Percentiles rank a stretch among this genome's conserved stretches.
Evolutionary conservation across 176 grass and related monocot species (phyloP).

Genomic region (Triticum monococcum): DNA sequence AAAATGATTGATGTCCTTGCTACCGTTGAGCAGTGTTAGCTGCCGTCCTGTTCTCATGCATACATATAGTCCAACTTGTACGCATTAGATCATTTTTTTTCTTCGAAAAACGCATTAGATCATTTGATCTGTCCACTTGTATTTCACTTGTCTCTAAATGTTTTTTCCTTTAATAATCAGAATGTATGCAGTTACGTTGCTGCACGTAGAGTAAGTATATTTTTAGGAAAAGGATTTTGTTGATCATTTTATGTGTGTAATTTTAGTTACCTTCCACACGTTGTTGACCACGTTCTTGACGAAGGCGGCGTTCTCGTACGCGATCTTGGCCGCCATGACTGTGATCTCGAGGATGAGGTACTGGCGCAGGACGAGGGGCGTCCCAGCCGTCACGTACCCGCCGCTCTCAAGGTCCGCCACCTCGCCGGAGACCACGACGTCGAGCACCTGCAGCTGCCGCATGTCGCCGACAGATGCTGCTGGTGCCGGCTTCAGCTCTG

Average conservation of each 20-base stretch:
- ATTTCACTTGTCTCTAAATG: not conserved
- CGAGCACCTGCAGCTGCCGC: conserved; percentile 10
- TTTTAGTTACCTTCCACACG: conserved; percentile 56
- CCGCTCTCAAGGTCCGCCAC: conserved; percentile 28
- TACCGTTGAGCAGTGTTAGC: not conserved
- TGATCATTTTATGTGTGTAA: not conserved
- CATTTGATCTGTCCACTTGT: not conserved
- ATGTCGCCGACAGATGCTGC: not conserved
- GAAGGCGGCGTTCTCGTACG: conserved; percentile 59
- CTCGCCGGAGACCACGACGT: not conserved
- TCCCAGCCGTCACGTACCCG: not conserved
- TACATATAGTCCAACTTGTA: conserved; percentile 1
- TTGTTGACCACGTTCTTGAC: conserved; percentile 58
- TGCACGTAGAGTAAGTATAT: not conserved
- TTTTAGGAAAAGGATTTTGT: not conserved
- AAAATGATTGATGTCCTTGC: conserved; percentile 1
- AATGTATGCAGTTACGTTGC: not conserved
- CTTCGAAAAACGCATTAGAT: too few relatives aligned
- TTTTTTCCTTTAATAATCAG: not conserved
- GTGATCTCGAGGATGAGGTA: conserved; percentile 33
- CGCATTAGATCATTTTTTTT: not conserved
- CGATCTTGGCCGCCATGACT: conserved; percentile 45
- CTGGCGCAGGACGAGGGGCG: conserved; percentile 14
- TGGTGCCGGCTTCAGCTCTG: conserved; percentile 40
- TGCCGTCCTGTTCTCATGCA: not conserved